Conservation (phyloP, 2,329 filamentous ascomycete genomes). For the Trichoderma aggressivum region DNA sequence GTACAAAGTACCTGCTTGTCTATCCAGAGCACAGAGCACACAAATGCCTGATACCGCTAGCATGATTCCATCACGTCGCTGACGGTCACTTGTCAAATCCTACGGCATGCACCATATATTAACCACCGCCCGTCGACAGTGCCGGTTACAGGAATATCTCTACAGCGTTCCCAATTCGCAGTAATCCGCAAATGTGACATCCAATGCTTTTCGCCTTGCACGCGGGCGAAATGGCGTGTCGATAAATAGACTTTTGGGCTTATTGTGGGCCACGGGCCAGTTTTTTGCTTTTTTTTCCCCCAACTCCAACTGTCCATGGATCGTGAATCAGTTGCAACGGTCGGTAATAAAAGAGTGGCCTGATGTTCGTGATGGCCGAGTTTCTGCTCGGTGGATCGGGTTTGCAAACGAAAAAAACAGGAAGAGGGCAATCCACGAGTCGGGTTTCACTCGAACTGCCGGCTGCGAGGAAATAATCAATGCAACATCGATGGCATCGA, state of each 20-base stretch:
- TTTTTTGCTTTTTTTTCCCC: not conserved
- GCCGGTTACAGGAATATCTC: not conserved
- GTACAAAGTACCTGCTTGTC: not conserved
- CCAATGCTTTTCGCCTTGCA: not conserved
- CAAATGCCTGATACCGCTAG: not conserved
- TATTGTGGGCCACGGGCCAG: conserved; percentile 1
- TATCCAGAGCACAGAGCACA: not conserved
- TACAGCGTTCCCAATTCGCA: not conserved
- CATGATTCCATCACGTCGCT: not conserved
- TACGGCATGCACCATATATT: not conserved
- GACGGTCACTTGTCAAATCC: conserved; percentile 4
- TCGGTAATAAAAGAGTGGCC: not conserved
- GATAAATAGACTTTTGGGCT: conserved; percentile 11
- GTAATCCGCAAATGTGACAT: not conserved
- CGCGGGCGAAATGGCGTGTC: not conserved
- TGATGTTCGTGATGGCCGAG: conserved; percentile 6
- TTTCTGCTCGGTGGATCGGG: not conserved
- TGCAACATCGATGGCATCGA: not conserved
- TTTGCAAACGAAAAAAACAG: not conserved
- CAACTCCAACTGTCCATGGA: not conserved
- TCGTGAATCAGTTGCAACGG: conserved; percentile 6
- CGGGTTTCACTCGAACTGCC: not conserved
- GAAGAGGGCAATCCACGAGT: not conserved
- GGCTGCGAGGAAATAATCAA: not conserved
- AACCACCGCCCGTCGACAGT: not conserved